These are phyloP conservation scores for Fraxinus paxiana DNA, from an alignment of 305 asterid species.

Conservation along the genomic window DNA sequence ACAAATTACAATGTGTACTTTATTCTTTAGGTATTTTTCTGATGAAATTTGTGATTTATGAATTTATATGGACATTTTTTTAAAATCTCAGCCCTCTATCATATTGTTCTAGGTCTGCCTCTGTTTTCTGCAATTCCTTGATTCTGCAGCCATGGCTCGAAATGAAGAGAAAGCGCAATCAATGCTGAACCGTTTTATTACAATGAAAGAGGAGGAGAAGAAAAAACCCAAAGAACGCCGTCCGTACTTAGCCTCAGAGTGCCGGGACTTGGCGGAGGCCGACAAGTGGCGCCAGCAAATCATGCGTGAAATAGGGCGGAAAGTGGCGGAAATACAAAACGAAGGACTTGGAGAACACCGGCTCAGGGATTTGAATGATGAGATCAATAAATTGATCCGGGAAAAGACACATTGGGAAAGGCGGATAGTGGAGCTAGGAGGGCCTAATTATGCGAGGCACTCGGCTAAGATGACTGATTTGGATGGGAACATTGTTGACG, in stretches of 20 bases:
- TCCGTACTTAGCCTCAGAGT: slow-evolving; percentile 85
- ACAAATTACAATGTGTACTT: neutral
- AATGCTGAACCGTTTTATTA: slow-evolving; percentile 81
- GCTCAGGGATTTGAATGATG: slow-evolving; percentile 80
- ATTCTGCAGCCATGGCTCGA: slow-evolving; percentile 74
- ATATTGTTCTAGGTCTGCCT: neutral
- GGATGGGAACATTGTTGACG: slow-evolving; percentile 91
- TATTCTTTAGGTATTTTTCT: neutral
- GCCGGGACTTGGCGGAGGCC: slow-evolving; percentile 91
- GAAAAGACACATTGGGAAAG: slow-evolving; percentile 92
- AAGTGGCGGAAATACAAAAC: slow-evolving; percentile 89
- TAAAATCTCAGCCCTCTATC: neutral
- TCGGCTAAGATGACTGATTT: slow-evolving; percentile 95
- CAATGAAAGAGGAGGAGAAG: slow-evolving; percentile 85
- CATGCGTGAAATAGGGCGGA: slow-evolving; percentile 80
- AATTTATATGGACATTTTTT: neutral
- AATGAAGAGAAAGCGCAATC: slow-evolving; percentile 98
- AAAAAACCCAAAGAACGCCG: slow-evolving; percentile 94
- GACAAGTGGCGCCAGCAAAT: slow-evolving; percentile 98
- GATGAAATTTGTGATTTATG: neutral
- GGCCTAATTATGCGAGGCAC: slow-evolving; percentile 55
- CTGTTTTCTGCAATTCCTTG: slow-evolving; percentile 1
- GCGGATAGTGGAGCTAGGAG: slow-evolving; percentile 86
- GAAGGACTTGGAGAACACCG: slow-evolving; percentile 90
- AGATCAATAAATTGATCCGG: slow-evolving; percentile 82